These are phyloP conservation scores for Diplocarpon mali DNA, from an alignment of 2,329 filamentous ascomycete genomes.

Conservation along the genomic window DNA sequence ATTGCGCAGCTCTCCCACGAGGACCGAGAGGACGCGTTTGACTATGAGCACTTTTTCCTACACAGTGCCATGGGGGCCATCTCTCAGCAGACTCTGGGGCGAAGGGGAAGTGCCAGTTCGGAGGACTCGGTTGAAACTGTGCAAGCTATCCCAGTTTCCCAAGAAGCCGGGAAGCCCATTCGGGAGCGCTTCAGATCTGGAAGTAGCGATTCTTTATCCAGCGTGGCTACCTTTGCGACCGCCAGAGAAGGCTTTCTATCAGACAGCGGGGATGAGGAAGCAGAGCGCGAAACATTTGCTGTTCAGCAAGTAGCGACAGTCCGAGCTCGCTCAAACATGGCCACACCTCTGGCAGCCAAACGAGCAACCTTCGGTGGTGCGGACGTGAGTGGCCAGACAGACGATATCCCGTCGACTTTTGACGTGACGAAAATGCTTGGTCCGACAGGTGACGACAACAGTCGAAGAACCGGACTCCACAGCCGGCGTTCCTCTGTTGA, in stretches of 20 bases:
- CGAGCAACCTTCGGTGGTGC: slow-evolving; percentile 24
- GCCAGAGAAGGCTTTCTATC: slow-evolving; percentile 40
- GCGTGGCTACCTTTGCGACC: slow-evolving; percentile 51
- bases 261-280: slow-evolving; percentile 27
- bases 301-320: slow-evolving; percentile 26
- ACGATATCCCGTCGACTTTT: slow-evolving; percentile 4
- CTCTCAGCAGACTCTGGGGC: slow-evolving; percentile 39
- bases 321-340: slow-evolving; percentile 1
- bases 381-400: slow-evolving; percentile 4
- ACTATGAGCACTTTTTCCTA: slow-evolving; percentile 92
- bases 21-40: slow-evolving; percentile 88
- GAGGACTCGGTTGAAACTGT: slow-evolving; percentile 53
- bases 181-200: slow-evolving; percentile 36
- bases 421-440: slow-evolving; percentile 8
- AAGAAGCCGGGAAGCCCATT: slow-evolving; percentile 13
- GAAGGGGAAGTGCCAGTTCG: slow-evolving; percentile 43
- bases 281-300: slow-evolving; percentile 31
- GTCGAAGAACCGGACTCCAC: slow-evolving; percentile 8
- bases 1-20: slow-evolving; percentile 66
- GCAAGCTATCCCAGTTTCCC: slow-evolving; percentile 28
- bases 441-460: slow-evolving; percentile 12
- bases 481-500: slow-evolving; percentile 45
- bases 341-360: slow-evolving; percentile 17
- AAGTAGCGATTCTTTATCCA: slow-evolving; percentile 50
- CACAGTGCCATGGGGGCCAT: slow-evolving; percentile 83